These are phyloP conservation scores for Boletales sp. DNA, from an alignment of 768 basidiomycete genomes.

Conservation along the genomic window DNA sequence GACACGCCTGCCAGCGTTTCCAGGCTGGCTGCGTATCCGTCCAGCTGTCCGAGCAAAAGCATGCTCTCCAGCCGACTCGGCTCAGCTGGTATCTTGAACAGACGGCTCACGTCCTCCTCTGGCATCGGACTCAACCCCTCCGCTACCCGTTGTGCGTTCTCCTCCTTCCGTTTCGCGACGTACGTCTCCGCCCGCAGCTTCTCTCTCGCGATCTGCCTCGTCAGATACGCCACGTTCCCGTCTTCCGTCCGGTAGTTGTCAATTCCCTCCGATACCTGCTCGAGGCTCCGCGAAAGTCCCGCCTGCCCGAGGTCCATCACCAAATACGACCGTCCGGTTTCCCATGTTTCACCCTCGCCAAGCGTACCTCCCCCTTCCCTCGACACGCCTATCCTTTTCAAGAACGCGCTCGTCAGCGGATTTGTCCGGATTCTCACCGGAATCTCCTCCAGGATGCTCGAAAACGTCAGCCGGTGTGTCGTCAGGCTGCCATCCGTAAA, in stretches of 20 bases:
- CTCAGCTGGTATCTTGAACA: conserved; percentile 87
- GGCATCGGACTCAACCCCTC: conserved; percentile 86
- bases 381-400: conserved; percentile 57
- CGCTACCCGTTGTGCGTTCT: conserved; percentile 72
- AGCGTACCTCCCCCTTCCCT: conserved; percentile 24
- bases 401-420: conserved; percentile 73
- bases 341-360: conserved; percentile 33
- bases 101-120: conserved; percentile 76
- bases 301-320: conserved; percentile 67
- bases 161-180: conserved; percentile 83
- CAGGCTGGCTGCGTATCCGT: conserved; percentile 77
- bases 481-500: conserved; percentile 53
- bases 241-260: conserved; percentile 88
- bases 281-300: conserved; percentile 71
- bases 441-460: conserved; percentile 81
- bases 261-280: conserved; percentile 81
- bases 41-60: conserved; percentile 83
- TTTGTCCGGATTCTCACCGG: conserved; percentile 84
- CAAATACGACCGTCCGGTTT: conserved; percentile 60
- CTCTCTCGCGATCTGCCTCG: conserved; percentile 86
- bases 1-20: conserved; percentile 56
- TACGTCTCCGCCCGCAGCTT: conserved; percentile 74
- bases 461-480: conserved; percentile 78
- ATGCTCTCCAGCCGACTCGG: conserved; percentile 86
- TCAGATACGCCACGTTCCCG: conserved; percentile 85